A percentile compares a stretch with the other conserved stretches of the same genome.
phyloP scores from a whole-genome alignment of 2,329 filamentous ascomycete genomes.

The Drechslerella dactyloides region DNA sequence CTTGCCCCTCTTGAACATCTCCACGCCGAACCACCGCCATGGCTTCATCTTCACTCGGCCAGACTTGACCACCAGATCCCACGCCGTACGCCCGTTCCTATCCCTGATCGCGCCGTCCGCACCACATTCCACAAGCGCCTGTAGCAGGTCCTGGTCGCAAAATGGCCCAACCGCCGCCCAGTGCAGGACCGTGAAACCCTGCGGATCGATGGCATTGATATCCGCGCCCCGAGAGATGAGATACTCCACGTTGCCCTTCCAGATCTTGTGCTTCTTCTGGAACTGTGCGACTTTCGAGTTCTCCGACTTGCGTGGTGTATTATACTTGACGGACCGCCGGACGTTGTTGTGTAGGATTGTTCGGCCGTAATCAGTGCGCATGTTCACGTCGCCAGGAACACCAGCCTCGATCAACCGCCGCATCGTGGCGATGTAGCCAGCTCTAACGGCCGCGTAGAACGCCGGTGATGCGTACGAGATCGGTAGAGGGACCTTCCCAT shows the following conservation, averaged over 20 bases:
- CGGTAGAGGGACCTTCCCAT: constrained; percentile 5
- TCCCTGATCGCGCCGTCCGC: constrained; percentile 26
- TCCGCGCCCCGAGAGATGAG: constrained; percentile 23
- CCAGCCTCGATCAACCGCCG: constrained; percentile 34
- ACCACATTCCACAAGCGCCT: constrained; percentile 19
- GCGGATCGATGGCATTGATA: constrained; percentile 33
- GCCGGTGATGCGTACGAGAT: constrained; percentile 18
- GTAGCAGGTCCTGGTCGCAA: constrained; percentile 38
- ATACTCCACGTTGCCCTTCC: constrained; percentile 41
- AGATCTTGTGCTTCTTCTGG: constrained; percentile 31
- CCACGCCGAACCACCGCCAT: constrained; percentile 39
- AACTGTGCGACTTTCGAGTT: constrained; percentile 42
- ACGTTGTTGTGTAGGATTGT: constrained; percentile 41
- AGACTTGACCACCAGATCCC: constrained; percentile 32
- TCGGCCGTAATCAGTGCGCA: constrained; percentile 30
- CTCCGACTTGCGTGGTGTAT: constrained; percentile 37
- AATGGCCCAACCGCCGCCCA: constrained; percentile 44
- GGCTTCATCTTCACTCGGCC: constrained; percentile 22
- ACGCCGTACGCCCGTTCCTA: constrained; percentile 24
- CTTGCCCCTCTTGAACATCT: constrained; percentile 36
- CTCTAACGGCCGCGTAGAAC: constrained; percentile 37
- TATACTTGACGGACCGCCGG: constrained; percentile 40
- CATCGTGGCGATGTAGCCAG: constrained; percentile 48
- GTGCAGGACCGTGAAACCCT: constrained; percentile 36
- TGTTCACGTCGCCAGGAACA: constrained; percentile 30